phyloP scores from a whole-genome alignment of 768 basidiomycete genomes.

The Tulasnella sp. region DNA sequence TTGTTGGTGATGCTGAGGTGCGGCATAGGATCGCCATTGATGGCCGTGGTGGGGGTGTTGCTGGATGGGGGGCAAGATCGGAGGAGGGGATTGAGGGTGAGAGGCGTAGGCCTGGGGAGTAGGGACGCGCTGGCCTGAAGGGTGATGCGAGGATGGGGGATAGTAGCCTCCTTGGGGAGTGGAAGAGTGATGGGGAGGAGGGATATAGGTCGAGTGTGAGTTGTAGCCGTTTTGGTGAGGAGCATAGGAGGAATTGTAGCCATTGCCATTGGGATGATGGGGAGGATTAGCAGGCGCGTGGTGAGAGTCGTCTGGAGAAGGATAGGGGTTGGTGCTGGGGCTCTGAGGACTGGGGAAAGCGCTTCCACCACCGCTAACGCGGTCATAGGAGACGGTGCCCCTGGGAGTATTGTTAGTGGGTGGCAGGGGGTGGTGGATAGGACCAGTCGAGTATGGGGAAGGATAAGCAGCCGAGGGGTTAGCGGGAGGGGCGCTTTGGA shows the following conservation, averaged over 20 bases:
- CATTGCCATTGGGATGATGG: background rate
- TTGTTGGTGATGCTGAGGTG: background rate
- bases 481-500: constrained; percentile 45
- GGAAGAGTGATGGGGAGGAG: background rate
- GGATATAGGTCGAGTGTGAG: constrained; percentile 8
- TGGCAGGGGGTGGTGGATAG: constrained; percentile 37
- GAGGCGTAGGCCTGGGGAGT: constrained; percentile 21
- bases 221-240: background rate
- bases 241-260: background rate
- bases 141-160: background rate
- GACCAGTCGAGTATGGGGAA: constrained; percentile 35
- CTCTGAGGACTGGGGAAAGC: constrained; percentile 12
- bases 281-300: background rate
- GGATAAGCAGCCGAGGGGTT: constrained; percentile 38
- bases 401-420: constrained; percentile 24
- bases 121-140: constrained; percentile 23
- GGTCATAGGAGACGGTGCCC: constrained; percentile 21
- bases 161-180: constrained; percentile 2
- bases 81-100: constrained; percentile 7
- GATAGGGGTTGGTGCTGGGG: constrained; percentile 5
- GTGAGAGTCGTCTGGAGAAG: constrained; percentile 7
- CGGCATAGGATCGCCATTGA: constrained; percentile 5
- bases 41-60: constrained; percentile 14
- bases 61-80: constrained; percentile 16
- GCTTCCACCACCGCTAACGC: background rate